Conservation (phyloP, 1,139 yeast species). For the Scheffersomyces insectosa region DNA sequence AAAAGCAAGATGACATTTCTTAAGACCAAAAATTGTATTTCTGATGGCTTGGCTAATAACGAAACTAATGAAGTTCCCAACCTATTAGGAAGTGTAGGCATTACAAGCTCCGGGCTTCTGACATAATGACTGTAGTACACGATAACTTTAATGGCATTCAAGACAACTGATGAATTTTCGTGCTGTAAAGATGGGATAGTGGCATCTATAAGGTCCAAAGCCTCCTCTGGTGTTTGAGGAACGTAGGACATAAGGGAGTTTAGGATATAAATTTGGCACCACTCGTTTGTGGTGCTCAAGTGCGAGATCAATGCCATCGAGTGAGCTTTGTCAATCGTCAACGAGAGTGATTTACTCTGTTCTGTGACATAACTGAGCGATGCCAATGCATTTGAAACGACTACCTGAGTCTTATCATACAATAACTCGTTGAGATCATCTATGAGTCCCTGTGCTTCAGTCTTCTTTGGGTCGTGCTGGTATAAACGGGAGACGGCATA, state of each 20-base stretch:
- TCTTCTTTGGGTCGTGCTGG: conserved; percentile 52
- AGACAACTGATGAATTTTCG: conserved; percentile 77
- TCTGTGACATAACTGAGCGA: conserved; percentile 70
- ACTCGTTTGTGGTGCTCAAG: conserved; percentile 65
- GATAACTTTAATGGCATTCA: conserved; percentile 73
- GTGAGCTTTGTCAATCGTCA: conserved; percentile 58
- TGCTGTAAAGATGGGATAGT: conserved; percentile 76
- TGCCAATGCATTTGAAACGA: conserved; percentile 74
- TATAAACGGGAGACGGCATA: conserved; percentile 69
- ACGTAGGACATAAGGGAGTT: conserved; percentile 68
- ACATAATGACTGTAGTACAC: conserved; percentile 75
- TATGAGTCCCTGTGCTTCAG: conserved; percentile 48
- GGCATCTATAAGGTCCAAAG: conserved; percentile 66
- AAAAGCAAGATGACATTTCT: conserved; percentile 78
- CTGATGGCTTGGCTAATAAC: conserved; percentile 75
- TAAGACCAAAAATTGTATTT: conserved; percentile 78
- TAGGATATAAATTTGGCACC: conserved; percentile 77
- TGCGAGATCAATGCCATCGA: conserved; percentile 52
- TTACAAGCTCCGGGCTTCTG: conserved; percentile 37
- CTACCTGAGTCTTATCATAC: conserved; percentile 57
- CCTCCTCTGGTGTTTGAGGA: conserved; percentile 69
- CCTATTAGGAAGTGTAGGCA: conserved; percentile 57
- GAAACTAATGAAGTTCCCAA: conserved; percentile 74
- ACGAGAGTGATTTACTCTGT: conserved; percentile 44
- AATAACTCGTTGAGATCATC: conserved; percentile 59